phyloP scores from a whole-genome alignment of 1,284 basidiomycete species.

The Apiotrichum veenhuisii region DNA sequence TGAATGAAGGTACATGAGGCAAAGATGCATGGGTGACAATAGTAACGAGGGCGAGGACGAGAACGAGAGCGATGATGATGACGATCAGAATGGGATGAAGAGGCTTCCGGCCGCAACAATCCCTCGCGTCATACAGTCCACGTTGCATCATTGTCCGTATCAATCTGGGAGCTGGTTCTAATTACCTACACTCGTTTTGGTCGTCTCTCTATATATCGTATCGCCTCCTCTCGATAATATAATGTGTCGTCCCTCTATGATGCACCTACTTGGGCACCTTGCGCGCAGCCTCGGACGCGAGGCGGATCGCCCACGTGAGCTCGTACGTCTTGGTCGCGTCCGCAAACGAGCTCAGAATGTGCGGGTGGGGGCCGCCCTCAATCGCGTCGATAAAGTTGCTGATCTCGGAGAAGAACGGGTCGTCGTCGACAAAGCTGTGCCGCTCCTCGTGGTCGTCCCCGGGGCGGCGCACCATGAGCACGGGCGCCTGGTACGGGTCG shows the following conservation, averaged over 20 bases:
- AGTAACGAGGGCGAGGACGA: too few species aligned
- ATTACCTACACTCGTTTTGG: too few species aligned
- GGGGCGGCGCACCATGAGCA: conserved; percentile 76
- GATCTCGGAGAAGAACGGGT: conserved; percentile 87
- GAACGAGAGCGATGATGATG: too few species aligned
- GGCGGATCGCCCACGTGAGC: conserved; percentile 8
- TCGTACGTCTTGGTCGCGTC: conserved; percentile 85
- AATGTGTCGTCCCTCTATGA: not conserved
- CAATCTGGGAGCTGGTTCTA: too few species aligned
- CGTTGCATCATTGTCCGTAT: too few species aligned
- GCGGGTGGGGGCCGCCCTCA: conserved; percentile 53
- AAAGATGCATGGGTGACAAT: too few species aligned
- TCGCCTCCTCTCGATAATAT: too few species aligned
- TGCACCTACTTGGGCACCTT: not conserved
- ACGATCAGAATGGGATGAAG: too few species aligned
- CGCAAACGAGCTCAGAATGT: conserved; percentile 51
- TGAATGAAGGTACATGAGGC: too few species aligned
- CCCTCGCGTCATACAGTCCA: too few species aligned
- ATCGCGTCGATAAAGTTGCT: conserved; percentile 79
- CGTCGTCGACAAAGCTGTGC: conserved; percentile 70
- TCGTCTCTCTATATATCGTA: too few species aligned
- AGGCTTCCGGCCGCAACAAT: too few species aligned
- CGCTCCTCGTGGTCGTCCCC: conserved; percentile 79
- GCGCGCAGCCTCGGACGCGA: conserved; percentile 1
- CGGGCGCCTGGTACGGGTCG: conserved; percentile 70